Conservation (phyloP, 129 eudicot genomes). For the Chrysanthemum seticuspe region DNA sequence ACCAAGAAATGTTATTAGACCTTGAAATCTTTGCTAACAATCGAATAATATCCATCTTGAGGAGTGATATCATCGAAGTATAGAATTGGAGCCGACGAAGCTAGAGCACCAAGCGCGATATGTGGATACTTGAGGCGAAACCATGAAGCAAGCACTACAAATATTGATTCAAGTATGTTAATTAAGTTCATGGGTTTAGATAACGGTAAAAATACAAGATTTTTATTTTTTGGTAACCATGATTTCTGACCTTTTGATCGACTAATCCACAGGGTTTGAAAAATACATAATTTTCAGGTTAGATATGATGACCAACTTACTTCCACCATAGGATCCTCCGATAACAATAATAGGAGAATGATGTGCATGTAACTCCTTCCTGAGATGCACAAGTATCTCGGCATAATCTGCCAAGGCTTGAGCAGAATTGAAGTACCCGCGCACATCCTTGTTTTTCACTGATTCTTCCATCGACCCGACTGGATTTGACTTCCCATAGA, state of each 20-base stretch:
- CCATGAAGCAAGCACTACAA: constrained; percentile 65
- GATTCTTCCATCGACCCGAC: constrained; percentile 29
- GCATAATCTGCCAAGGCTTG: constrained; percentile 42
- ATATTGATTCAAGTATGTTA: too few species aligned
- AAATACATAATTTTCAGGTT: not conserved
- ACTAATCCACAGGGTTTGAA: too few species aligned
- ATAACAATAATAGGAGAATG: constrained; percentile 64
- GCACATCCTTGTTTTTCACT: constrained; percentile 7
- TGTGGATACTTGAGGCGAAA: constrained; percentile 29
- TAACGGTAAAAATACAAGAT: too few species aligned
- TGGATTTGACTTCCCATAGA: constrained; percentile 36
- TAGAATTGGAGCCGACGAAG: constrained; percentile 26
- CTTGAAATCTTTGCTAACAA: constrained; percentile 20
- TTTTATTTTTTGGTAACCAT: too few species aligned
- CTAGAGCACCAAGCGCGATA: constrained; percentile 23
- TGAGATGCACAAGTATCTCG: constrained; percentile 28
- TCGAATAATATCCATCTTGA: constrained; percentile 9
- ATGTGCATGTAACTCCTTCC: constrained; percentile 39
- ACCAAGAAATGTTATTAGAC: not conserved
- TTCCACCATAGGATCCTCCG: constrained; percentile 96
- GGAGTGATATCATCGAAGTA: constrained; percentile 24
- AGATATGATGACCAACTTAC: constrained; percentile 38
- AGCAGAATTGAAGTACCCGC: constrained; percentile 29
- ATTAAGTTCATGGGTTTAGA: not conserved
- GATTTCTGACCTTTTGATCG: too few species aligned